Evolutionary conservation across 2,329 filamentous ascomycete genomes (phyloP), one percentile per base, ranked within the genome.

Genomic region (Trichoderma guizhouense): DNA sequence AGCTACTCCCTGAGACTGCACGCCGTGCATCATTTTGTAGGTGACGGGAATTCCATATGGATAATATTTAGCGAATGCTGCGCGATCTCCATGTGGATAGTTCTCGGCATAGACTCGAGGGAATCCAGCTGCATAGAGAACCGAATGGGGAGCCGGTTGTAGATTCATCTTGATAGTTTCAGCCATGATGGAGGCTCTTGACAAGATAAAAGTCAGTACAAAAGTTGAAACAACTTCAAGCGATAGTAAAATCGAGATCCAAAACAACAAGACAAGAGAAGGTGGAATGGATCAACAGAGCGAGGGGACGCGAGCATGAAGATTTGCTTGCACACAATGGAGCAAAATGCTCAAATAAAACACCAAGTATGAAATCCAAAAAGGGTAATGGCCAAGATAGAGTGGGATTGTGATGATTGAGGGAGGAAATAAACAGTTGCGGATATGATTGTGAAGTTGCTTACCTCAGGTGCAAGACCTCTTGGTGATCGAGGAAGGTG

Each of bases 31-130:
- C 80, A 83, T 81, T 53, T 76, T 79, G 76, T 83, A 83, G 26
- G 74, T 63, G 15, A 74, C 64, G 0, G 81, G 82, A 6, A 83
- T 70, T 8, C 81, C 82, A 69, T 77, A 78, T 3, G 82, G 82
- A 28, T 83, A 84, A 63, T 78, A 77, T 15, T 77, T 74, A 1
- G 72, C 72, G 63, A 81, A 82, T 7, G 72, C 71, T 18, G 74
- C 75, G 30, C 75, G 76, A 53, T 78, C 66, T n/a, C 73, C 76
- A 2, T 72, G 72, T 14, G 78, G 76, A 3, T 76, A 77, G 34
- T 76, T 72, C 28, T 74, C 65, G 21, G 76, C 77, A n/a, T 75
- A 57, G 12, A 76, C 72, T 32, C 78, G 73, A 26, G 74, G 70
- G 24, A 77, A 74, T 7, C 36, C 21, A 28, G 73, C 64, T 9